Conservation (phyloP, 257 asterid genomes). For the Solanum peruvianum region DNA sequence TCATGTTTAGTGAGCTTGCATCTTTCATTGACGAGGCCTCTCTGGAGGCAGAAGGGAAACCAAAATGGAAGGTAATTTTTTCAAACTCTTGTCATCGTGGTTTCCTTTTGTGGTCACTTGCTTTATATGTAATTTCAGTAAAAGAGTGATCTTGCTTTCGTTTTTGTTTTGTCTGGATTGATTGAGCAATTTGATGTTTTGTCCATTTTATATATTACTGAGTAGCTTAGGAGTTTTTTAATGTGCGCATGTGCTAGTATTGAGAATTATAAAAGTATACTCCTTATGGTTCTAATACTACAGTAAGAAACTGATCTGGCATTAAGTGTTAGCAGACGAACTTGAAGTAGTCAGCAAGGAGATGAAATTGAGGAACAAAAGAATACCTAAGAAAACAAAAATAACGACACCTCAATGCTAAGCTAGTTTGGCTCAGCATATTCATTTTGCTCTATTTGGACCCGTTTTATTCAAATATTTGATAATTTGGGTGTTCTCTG, state of each 20-base stretch:
- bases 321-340: neutral
- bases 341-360: neutral
- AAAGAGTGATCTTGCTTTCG: neutral
- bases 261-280: neutral
- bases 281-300: neutral
- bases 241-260: neutral
- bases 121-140: neutral
- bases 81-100: neutral
- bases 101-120: slow-evolving; percentile 1
- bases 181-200: neutral
- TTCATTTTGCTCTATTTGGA: neutral
- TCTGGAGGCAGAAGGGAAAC: slow-evolving; percentile 89
- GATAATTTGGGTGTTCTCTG: neutral
- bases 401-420: neutral
- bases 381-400: neutral
- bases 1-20: slow-evolving; percentile 94
- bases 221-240: neutral
- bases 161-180: neutral
- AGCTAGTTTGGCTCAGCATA: neutral
- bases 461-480: neutral
- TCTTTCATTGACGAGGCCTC: slow-evolving; percentile 91
- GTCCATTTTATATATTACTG: neutral
- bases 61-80: slow-evolving; percentile 90
- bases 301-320: neutral
- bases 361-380: neutral